These are phyloP conservation scores for Strigomonas culicis DNA, from an alignment of 208 protist species.

Conservation along the genomic window DNA sequence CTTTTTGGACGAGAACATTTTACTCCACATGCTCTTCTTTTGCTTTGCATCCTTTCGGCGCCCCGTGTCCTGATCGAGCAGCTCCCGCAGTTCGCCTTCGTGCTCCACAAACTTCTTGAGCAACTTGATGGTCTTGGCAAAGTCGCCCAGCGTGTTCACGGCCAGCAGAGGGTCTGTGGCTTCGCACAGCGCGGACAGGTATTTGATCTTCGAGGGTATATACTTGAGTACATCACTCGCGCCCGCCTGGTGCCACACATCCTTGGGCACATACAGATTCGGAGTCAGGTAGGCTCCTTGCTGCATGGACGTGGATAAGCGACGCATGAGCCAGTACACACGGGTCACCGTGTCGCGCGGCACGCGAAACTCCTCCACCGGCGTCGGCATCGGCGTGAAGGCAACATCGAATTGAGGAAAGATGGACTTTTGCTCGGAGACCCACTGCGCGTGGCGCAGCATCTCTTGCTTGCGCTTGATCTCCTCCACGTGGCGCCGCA, in stretches of 20 bases:
- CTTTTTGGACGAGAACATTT: constrained; percentile 53
- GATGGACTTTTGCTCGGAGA: constrained; percentile 31
- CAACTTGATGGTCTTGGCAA: constrained; percentile 28
- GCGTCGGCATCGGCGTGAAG: constrained; percentile 48
- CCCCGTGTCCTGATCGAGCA: constrained; percentile 51
- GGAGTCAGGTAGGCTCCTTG: constrained; percentile 74
- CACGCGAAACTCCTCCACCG: constrained; percentile 60
- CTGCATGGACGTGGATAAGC: constrained; percentile 66
- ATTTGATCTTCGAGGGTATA: constrained; percentile 57
- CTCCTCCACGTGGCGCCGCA: constrained; percentile 52
- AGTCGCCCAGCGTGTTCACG: constrained; percentile 50
- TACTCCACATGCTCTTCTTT: constrained; percentile 45
- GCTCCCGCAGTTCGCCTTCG: constrained; percentile 35
- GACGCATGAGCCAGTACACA: constrained; percentile 79
- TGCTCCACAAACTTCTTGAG: constrained; percentile 45
- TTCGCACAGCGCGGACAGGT: constrained; percentile 54
- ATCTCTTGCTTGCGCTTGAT: constrained; percentile 54
- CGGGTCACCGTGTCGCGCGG: constrained; percentile 39
- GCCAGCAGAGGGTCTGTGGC: constrained; percentile 55
- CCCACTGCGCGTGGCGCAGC: constrained; percentile 38
- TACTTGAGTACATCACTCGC: constrained; percentile 35
- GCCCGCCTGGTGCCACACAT: constrained; percentile 77
- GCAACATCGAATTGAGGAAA: constrained; percentile 63
- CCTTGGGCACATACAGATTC: constrained; percentile 63
- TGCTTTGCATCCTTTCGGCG: constrained; percentile 31